Conservation (phyloP, 129 eudicot genomes). For the Arctium lappa region DNA sequence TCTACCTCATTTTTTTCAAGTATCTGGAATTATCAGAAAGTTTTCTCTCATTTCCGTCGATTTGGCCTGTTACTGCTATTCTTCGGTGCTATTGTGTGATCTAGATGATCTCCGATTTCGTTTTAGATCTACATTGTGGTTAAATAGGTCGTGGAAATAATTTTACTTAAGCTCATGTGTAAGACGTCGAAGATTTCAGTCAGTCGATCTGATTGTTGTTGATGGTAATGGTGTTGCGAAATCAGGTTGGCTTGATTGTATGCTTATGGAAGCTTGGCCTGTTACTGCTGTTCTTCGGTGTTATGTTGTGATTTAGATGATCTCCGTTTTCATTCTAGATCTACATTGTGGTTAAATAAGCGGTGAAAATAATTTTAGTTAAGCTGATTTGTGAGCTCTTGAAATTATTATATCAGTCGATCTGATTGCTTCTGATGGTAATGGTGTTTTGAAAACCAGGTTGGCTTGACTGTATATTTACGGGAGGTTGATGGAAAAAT, state of each 20-base stretch:
- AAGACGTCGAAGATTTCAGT: background rate
- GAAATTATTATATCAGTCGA: background rate
- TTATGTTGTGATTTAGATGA: background rate
- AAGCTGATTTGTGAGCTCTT: slow-evolving; percentile 15
- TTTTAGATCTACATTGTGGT: slow-evolving; percentile 23
- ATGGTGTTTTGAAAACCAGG: slow-evolving; percentile 13
- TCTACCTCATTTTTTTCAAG: background rate
- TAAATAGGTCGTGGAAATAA: slow-evolving; percentile 3
- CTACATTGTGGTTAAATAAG: slow-evolving; percentile 3
- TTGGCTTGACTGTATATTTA: slow-evolving; percentile 4
- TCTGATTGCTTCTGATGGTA: slow-evolving; percentile 8
- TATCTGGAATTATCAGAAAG: background rate
- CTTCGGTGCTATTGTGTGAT: slow-evolving; percentile 10
- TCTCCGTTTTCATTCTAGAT: slow-evolving; percentile 2
- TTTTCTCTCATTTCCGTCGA: background rate
- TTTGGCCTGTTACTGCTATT: background rate
- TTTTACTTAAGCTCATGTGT: background rate
- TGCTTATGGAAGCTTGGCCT: background rate
- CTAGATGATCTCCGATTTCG: slow-evolving; percentile 2
- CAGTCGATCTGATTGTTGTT: slow-evolving; percentile 8
- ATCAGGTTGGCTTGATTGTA: slow-evolving; percentile 7
- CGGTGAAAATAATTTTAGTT: background rate
- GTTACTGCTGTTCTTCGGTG: background rate
- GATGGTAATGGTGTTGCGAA: slow-evolving; percentile 13
- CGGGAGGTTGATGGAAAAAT: slow-evolving; percentile 9